Evolutionary conservation across 441 rosid genomes (phyloP), one percentile per base, ranked within the genome.

Genomic region (Pelargonium australe): DNA sequence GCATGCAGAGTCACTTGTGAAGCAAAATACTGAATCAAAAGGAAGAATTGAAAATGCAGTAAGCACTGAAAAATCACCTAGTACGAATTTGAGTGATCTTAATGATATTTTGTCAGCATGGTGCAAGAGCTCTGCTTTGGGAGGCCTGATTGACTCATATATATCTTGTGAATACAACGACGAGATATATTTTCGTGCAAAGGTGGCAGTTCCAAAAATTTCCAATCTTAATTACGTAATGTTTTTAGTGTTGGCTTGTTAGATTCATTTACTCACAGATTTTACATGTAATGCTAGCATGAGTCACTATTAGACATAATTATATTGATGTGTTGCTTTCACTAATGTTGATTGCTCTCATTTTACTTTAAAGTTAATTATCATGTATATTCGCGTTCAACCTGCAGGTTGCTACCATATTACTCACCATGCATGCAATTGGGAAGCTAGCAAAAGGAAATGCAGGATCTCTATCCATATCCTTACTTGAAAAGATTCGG

Each of bases 381-480:
- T 57, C 63, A 8, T 57, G 12, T 34, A 34, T 34, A 34, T 34
- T 34, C 2, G 40, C 40, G 40, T 78, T 57, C 73, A 65, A 58
- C 53, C 67, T 75, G 68, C 88, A 95, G 99, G 89, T 88, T 51
- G 91, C 97, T 67, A 77, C 85, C 44, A 84, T 86, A 80, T 80
- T 87, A 77, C 85, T 89, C 64, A 51, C 74, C 31, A 95, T 89
- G 75, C 89, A 85, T 78, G 77, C 85, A 71, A 90, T 92, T 81
- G 83, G 70, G 68, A 90, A 86, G 74, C 71, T 90, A 81, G 86
- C 81, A 66, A 68, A 81, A 58, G 84, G 89, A 67, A 76, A 86
- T 67, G 66, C 78, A 17, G 99, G 97, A 77, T 78, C 89, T 74
- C 74, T 92, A 77, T 90, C 95, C 47, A 62, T 82, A 66, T 83